Base-by-base conservation (phyloP, 441 rosid species). In the Euphorbia schlechtendalii region DNA sequence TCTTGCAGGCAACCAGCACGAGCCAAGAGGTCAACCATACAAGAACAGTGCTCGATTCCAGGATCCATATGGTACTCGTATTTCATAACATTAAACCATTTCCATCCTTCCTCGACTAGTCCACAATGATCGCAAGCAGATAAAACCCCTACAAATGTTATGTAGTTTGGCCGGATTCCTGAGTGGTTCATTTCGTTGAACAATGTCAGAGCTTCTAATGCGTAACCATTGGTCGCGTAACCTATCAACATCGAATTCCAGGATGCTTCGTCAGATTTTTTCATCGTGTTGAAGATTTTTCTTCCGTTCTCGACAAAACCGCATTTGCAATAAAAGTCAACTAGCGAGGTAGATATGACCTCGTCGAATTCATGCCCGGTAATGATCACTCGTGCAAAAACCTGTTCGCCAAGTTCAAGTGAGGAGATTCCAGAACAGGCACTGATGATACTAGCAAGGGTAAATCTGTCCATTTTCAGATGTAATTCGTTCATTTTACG, bases 231-330 rank as follows among this genome's bases (percentile, higher is more conserved):
- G 7, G 83, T 79, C 60, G 96, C 96, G 73, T 86, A 92, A 36
- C 96, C 92, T 80, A 81, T 82, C 71, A 92, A 67, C 93, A 92
- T 83, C 51, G 93, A 76, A 70, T 86, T 89, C 93, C 98, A 92
- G 48, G 96, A 76, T 48, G 83, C 68, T 68, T 74, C 81, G 56
- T 92, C 96, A 10, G 85, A 69, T 66, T 78, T 85, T 3, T 64
- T 70, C 83, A 77, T 79, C 27, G 82, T 55, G 58, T 89, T 83
- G 67, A 89, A 71, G 51, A 87, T 57, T 66, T 79, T 89, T 69
- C 82, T 79, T n/a, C 87, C 96, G 46, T 36, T 66, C 27, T 86
- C 84, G 28, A 86, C 72, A 24, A 69, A 80, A 73, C 98, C 98
- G 66, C 92, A 88, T 67, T 92, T 92, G 88, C 96, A 89, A 71